Evolutionary conservation across 2,329 filamentous ascomycete species (phyloP).

Genomic region (Chrysosporium queenslandicum): DNA sequence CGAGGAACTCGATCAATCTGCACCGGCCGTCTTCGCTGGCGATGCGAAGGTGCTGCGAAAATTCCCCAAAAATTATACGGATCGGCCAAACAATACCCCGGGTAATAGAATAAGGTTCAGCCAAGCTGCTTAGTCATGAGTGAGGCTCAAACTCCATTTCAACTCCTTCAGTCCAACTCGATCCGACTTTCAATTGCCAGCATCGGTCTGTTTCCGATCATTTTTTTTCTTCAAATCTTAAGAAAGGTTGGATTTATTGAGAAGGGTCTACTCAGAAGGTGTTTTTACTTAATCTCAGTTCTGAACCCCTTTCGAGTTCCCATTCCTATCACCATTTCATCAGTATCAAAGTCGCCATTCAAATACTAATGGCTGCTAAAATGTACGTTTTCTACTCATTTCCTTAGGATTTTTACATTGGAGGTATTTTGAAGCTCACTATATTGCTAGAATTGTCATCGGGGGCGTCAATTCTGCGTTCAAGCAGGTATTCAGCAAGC

Average conservation of each 20-base stretch:
- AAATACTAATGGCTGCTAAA: slow-evolving; percentile 49
- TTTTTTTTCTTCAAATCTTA: no score
- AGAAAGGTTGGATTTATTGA: no score
- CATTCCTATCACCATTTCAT: background rate
- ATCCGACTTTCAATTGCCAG: no score
- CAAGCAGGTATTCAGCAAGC: slow-evolving; percentile 64
- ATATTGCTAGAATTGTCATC: slow-evolving; percentile 52
- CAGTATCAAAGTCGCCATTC: background rate
- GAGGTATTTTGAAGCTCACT: background rate
- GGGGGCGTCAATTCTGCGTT: slow-evolving; percentile 76
- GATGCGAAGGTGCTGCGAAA: background rate
- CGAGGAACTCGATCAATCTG: background rate
- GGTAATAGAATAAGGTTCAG: no score
- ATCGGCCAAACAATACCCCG: slow-evolving; percentile 25
- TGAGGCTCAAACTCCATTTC: background rate
- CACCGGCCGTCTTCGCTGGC: background rate
- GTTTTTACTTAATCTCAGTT: background rate
- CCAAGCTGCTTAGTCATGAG: no score
- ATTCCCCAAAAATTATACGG: slow-evolving; percentile 29
- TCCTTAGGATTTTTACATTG: background rate
- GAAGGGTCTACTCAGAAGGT: no score
- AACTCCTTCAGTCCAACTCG: background rate
- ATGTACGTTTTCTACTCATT: slow-evolving; percentile 37
- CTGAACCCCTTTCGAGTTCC: background rate
- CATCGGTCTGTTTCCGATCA: no score